Conservation (phyloP, 2,329 filamentous ascomycete genomes). For the Tothia fuscella region DNA sequence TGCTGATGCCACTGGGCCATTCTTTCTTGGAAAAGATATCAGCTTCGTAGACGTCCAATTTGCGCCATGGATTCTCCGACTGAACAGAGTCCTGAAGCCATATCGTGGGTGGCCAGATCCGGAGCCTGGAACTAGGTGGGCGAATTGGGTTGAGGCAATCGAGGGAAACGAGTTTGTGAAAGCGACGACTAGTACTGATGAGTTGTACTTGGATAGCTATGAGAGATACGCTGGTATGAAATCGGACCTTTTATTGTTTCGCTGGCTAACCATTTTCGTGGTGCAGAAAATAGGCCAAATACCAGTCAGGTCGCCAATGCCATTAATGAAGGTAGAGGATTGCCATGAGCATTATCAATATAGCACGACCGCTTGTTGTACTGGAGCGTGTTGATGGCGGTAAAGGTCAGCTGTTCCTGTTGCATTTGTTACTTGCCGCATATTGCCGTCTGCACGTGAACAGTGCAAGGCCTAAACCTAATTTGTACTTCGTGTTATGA, state of each 20-base stretch:
- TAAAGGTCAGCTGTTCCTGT: too few species aligned
- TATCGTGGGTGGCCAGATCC: slow-evolving; percentile 56
- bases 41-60: slow-evolving; percentile 63
- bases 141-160: slow-evolving; percentile 57
- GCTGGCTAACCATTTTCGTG: slow-evolving; percentile 6
- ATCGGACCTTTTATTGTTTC: not conserved
- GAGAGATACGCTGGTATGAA: slow-evolving; percentile 44
- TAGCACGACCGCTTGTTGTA: too few species aligned
- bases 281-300: slow-evolving; percentile 45
- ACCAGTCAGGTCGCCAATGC: slow-evolving; percentile 47
- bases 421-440: too few species aligned
- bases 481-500: too few species aligned
- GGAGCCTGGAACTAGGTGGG: slow-evolving; percentile 52
- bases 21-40: slow-evolving; percentile 49
- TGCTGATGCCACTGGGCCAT: slow-evolving; percentile 50
- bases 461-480: too few species aligned
- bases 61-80: slow-evolving; percentile 60
- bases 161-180: slow-evolving; percentile 50
- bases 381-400: too few species aligned
- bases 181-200: slow-evolving; percentile 54
- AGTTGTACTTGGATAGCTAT: slow-evolving; percentile 57
- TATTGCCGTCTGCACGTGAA: too few species aligned
- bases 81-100: slow-evolving; percentile 53
- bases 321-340: slow-evolving; percentile 44
- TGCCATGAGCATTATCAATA: slow-evolving; percentile 30